A percentile compares a stretch with the other conserved stretches of the same genome.
phyloP scores from a whole-genome alignment of 371 early-diverging fungal species.

The Rhizopus arrhizus region DNA sequence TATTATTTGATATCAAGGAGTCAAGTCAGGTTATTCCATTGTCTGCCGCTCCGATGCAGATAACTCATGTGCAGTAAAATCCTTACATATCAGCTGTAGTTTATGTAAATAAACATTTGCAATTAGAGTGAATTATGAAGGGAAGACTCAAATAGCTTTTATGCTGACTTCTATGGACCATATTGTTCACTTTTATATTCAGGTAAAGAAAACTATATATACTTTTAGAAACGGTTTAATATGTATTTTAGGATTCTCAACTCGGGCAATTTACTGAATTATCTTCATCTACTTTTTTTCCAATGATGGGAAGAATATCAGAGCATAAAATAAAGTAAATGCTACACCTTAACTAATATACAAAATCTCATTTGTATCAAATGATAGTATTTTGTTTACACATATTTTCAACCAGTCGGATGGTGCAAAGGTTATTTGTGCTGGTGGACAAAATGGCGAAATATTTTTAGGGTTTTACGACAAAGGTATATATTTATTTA shows the following conservation, averaged over 20 bases:
- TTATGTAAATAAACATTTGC: background rate
- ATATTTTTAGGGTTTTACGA: conserved; percentile 50
- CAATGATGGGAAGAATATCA: conserved; percentile 42
- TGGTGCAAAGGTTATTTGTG: conserved; percentile 54
- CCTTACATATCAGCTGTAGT: background rate
- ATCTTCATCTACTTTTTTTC: conserved; percentile 37
- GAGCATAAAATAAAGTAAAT: conserved; percentile 40
- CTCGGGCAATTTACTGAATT: conserved; percentile 30
- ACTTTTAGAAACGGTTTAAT: background rate
- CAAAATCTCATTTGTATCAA: background rate
- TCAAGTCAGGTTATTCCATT: conserved; percentile 43
- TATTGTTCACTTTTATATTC: conserved; percentile 42
- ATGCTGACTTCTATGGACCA: conserved; percentile 50
- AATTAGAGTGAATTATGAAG: conserved; percentile 26
- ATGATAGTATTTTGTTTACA: conserved; percentile 51
- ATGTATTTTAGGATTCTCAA: conserved; percentile 7
- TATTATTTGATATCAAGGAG: conserved; percentile 36
- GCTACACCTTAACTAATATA: background rate
- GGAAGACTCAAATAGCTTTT: conserved; percentile 31
- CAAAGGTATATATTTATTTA: conserved; percentile 15
- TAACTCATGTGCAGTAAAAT: conserved; percentile 46
- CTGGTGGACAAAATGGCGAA: conserved; percentile 66
- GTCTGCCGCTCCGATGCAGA: conserved; percentile 49
- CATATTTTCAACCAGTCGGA: conserved; percentile 51
- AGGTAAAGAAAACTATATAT: conserved; percentile 16